Conservation (phyloP, 2,329 filamentous ascomycete species). For the Achaetomium macrosporum region DNA sequence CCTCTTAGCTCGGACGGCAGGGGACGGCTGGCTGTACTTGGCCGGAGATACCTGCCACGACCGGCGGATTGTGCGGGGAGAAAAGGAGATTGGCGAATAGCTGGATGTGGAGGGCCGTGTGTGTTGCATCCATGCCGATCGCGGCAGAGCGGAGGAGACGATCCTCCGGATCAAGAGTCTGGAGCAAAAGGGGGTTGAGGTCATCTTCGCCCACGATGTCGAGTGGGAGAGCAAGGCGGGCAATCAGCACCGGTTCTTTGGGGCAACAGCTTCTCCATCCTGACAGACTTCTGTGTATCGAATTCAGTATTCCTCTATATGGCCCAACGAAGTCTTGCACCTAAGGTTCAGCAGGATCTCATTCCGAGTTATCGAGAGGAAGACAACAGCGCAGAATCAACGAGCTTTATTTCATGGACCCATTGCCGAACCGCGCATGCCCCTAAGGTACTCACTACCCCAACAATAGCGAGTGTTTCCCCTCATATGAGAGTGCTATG, state of each 20-base stretch:
- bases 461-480: too few species aligned
- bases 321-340: too few species aligned
- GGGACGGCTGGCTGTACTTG: constrained; percentile 39
- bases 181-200: constrained; percentile 34
- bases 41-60: constrained; percentile 48
- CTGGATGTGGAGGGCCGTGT: constrained; percentile 36
- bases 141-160: constrained; percentile 35
- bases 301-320: too few species aligned
- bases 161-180: constrained; percentile 31
- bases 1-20: constrained; percentile 33
- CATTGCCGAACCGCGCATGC: too few species aligned
- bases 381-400: too few species aligned
- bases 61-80: constrained; percentile 39
- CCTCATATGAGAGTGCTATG: too few species aligned
- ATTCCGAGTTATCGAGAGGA: too few species aligned
- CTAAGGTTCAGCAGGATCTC: too few species aligned
- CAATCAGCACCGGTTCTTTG: constrained; percentile 21
- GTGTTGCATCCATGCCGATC: constrained; percentile 45
- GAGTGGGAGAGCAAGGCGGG: constrained; percentile 31
- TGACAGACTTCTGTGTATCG: too few species aligned
- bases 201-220: constrained; percentile 44
- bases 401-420: too few species aligned
- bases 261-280: background rate
- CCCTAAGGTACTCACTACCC: too few species aligned
- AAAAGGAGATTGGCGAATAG: constrained; percentile 45